Evolutionary conservation across 1,284 basidiomycete genomes (phyloP), one percentile per base, ranked within the genome.

Genomic region (Apiotrichum veenhuisii): DNA sequence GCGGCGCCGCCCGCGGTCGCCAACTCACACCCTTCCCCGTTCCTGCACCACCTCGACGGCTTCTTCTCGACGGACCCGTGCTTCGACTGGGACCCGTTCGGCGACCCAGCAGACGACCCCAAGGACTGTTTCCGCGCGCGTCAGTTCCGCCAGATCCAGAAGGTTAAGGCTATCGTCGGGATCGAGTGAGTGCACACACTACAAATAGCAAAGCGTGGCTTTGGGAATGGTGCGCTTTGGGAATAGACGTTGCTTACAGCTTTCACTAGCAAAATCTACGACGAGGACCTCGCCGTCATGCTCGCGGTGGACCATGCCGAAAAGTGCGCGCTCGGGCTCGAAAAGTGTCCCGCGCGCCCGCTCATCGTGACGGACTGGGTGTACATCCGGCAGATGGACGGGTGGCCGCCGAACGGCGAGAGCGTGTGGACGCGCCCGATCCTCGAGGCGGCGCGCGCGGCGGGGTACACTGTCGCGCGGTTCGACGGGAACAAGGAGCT

Each of bases 141-240:
- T 40, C 71, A 71, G 57, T 69, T 64, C 42, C 57, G 71, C 40
- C 69, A 73, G 57, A 63, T 70, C 20, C 57, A 65, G 59, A 34
- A 57, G 14, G 64, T 68, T 41, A 46, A 41, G 10, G 18, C n/a
- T 9, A 26, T 8, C 22, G 22, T 14, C 33, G 33, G 14, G 33
- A 14, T 14, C 33, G 33, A 34, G 33, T 34, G 33, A 34, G 33
- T 37, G 18, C 7, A n/a, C n/a, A n/a, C n/a, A n/a, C 10, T 27
- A 15, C 27, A 10, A 20, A 1, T 25, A 22, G n/a, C n/a, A n/a
- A n/a, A n/a, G n/a, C n/a, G n/a, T n/a, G n/a, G n/a, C n/a, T n/a
- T n/a, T n/a, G n/a, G n/a, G n/a, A n/a, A n/a, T n/a, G n/a, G n/a
- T n/a, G n/a, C n/a, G n/a, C n/a, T n/a, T n/a, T n/a, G n/a, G n/a